Conservation (phyloP, 2,329 filamentous ascomycete genomes). For the Alternaria conjuncta region DNA sequence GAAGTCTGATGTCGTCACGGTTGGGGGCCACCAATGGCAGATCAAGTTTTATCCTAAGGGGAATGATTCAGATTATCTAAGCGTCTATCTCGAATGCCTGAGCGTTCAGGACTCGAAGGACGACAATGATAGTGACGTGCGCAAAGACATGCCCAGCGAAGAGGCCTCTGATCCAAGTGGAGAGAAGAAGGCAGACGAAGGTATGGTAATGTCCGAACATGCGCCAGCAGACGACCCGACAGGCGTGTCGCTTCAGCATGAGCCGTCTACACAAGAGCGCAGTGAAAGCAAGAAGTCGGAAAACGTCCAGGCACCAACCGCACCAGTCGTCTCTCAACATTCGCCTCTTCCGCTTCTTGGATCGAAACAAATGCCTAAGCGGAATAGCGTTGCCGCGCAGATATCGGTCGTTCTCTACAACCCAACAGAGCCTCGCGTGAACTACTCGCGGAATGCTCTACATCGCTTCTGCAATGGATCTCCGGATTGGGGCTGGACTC, state of each 20-base stretch:
- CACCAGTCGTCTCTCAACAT: conserved; percentile 33
- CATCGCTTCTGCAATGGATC: conserved; percentile 66
- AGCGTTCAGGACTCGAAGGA: conserved; percentile 46
- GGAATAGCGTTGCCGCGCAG: conserved; percentile 62
- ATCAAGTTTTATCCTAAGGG: conserved; percentile 70
- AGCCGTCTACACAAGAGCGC: neutral
- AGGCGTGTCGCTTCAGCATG: neutral
- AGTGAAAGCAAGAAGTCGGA: conserved; percentile 2
- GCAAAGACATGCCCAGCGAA: neutral
- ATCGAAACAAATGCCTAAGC: conserved; percentile 45
- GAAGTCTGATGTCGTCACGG: conserved; percentile 61
- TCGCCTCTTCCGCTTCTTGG: conserved; percentile 47
- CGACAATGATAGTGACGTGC: neutral
- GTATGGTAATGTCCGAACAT: neutral
- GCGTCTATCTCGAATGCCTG: conserved; percentile 68
- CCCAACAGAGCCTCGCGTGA: conserved; percentile 65
- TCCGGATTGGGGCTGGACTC: conserved; percentile 69
- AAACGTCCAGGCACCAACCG: neutral
- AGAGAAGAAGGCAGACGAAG: neutral
- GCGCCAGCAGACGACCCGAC: neutral
- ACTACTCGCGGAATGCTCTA: conserved; percentile 61
- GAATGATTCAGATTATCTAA: conserved; percentile 64
- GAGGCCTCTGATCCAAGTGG: neutral
- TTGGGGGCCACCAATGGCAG: conserved; percentile 69
- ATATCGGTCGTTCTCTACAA: conserved; percentile 69